Conservation (phyloP, 257 asterid genomes). For the Plantago ovata region DNA sequence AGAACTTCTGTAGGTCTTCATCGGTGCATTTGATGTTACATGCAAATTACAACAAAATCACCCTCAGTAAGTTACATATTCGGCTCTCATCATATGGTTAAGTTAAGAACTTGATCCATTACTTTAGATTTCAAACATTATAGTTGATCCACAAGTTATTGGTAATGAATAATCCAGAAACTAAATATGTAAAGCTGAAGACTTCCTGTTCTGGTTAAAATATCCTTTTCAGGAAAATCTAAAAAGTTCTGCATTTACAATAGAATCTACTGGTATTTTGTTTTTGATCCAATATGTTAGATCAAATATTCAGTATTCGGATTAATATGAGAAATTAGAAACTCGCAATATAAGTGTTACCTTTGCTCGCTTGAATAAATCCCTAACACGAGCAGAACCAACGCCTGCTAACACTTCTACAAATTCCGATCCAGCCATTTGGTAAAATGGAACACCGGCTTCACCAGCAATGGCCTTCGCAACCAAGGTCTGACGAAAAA, state of each 20-base stretch:
- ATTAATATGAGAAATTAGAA: constrained; percentile 7
- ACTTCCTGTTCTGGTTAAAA: background rate
- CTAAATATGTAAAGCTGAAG: constrained; percentile 5
- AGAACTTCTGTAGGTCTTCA: background rate
- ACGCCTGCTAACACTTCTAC: constrained; percentile 98
- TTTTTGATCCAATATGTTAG: no score
- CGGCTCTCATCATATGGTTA: no score
- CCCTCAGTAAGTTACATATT: constrained; percentile 1
- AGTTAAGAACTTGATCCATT: background rate
- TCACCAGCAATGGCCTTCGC: constrained; percentile 99
- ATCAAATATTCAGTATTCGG: background rate
- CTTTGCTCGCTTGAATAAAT: constrained; percentile 97
- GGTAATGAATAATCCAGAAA: constrained; percentile 10
- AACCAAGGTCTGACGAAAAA: constrained; percentile 74
- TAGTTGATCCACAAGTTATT: background rate
- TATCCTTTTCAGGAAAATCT: no score
- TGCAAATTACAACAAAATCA: no score
- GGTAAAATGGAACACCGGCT: constrained; percentile 99
- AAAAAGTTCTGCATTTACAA: no score
- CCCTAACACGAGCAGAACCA: constrained; percentile 98
- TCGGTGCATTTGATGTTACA: background rate
- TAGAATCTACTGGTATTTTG: no score
- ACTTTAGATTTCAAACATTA: background rate
- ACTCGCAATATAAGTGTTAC: constrained; percentile 32
- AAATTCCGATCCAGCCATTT: constrained; percentile 99